Conservation (phyloP, 2,329 filamentous ascomycete species). For the Penicillium olsonii region DNA sequence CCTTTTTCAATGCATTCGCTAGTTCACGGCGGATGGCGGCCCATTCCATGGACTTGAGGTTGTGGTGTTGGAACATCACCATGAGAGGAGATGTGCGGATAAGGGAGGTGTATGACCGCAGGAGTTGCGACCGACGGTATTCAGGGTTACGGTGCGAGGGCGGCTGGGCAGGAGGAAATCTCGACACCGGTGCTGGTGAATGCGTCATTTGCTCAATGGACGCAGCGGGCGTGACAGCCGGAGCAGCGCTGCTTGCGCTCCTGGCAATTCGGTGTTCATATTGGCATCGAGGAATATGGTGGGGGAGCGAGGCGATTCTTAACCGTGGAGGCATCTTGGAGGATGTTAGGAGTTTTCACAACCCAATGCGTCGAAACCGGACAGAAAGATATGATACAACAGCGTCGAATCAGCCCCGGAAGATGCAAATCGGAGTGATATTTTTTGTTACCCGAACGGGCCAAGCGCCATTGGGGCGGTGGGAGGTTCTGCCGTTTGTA, state of each 20-base stretch:
- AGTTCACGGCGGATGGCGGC: slow-evolving; percentile 71
- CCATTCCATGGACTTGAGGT: slow-evolving; percentile 74
- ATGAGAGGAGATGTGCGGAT: slow-evolving; percentile 83
- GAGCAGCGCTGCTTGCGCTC: slow-evolving; percentile 46
- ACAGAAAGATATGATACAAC: slow-evolving; percentile 4
- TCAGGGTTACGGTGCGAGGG: slow-evolving; percentile 84
- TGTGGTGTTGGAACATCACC: slow-evolving; percentile 82
- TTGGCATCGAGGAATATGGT: slow-evolving; percentile 38
- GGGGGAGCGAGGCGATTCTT: slow-evolving; percentile 43
- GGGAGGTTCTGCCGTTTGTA: slow-evolving; percentile 17
- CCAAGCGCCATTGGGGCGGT: slow-evolving; percentile 15
- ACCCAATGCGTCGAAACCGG: slow-evolving; percentile 4
- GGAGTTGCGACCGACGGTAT: slow-evolving; percentile 85
- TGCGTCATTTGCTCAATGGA: slow-evolving; percentile 52
- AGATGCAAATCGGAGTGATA: slow-evolving; percentile 23
- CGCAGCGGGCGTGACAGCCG: slow-evolving; percentile 55
- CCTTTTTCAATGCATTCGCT: slow-evolving; percentile 59
- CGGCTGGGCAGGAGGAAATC: slow-evolving; percentile 69
- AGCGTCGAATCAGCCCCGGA: slow-evolving; percentile 11
- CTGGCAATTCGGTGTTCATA: slow-evolving; percentile 41
- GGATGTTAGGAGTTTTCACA: slow-evolving; percentile 2
- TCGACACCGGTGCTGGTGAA: slow-evolving; percentile 48
- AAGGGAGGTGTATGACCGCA: slow-evolving; percentile 82
- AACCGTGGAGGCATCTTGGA: slow-evolving; percentile 57
- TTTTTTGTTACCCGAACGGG: slow-evolving; percentile 23